Evolutionary conservation across 2,329 filamentous ascomycete genomes (phyloP).

Genomic region (Parafenestella ontariensis): DNA sequence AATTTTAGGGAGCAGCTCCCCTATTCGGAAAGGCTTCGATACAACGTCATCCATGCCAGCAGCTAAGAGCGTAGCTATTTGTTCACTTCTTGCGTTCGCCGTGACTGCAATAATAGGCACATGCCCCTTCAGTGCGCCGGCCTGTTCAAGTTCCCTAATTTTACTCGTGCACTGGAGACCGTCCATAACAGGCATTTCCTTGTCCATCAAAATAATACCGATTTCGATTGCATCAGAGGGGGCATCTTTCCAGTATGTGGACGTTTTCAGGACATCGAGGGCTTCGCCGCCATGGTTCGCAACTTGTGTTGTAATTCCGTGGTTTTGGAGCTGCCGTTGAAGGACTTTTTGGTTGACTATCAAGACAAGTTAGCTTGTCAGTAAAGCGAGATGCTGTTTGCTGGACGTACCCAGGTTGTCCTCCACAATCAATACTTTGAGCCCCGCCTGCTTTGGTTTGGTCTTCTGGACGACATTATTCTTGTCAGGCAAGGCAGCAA

Average conservation of each 20-base stretch:
- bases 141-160: constrained; percentile 48
- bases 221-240: constrained; percentile 32
- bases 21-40: constrained; percentile 59
- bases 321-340: constrained; percentile 58
- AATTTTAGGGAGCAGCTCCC: constrained; percentile 59
- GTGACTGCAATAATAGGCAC: constrained; percentile 53
- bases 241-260: constrained; percentile 51
- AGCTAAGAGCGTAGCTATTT: constrained; percentile 47
- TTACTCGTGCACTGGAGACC: constrained; percentile 47
- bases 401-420: constrained; percentile 44
- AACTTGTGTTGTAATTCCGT: constrained; percentile 55
- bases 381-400: not conserved
- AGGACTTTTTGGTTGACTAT: constrained; percentile 59
- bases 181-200: constrained; percentile 54
- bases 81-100: constrained; percentile 50
- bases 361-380: constrained; percentile 2
- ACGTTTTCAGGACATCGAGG: constrained; percentile 53
- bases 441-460: constrained; percentile 22
- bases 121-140: constrained; percentile 42
- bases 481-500: constrained; percentile 32
- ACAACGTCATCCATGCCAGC: constrained; percentile 59
- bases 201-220: constrained; percentile 48
- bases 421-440: constrained; percentile 53
- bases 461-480: constrained; percentile 5
- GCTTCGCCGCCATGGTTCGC: constrained; percentile 60